Base-by-base conservation (phyloP, 768 basidiomycete species). In the Leccinum barrowsii region DNA sequence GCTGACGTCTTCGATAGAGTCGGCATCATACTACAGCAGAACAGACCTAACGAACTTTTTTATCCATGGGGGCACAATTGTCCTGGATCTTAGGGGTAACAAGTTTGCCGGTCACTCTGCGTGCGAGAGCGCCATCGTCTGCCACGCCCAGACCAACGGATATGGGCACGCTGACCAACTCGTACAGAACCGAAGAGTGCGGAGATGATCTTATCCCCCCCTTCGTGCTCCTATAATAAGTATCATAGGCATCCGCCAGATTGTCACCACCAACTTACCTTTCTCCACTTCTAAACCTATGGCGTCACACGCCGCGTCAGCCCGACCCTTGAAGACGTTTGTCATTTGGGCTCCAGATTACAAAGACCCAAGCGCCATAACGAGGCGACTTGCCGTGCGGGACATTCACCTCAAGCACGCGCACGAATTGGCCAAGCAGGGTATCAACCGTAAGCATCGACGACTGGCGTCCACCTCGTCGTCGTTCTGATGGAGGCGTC, bases 301-400 rank as follows among this genome's bases (percentile, higher is more conserved):
- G 67, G 48, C 67, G 28, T 24, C 24, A 5, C 24, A 24, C 24
- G 24, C 24, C 24, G 24, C 24, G 24, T 56, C 60, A 2, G 48
- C 48, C 8, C 51, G 60, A 56, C 13, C 40, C 5, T 50, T 62
- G 40, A 26, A 50, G 55, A 72, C 66, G 50, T 85, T 85, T 61
- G 66, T 86, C 32, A 79, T 89, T 42, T 89, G 83, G 62, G 86
- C 86, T 2, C 87, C 87, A 2, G 87, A 90, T 67, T 80, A 78
- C 60, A 77, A 80, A 10, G 83, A 85, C 30, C 75, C 78, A 46
- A 85, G 80, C 11, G 81, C 81, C 1, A 75, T 80, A 28, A 75
- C 77, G 22, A 78, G 76, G 32, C 78, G 89, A 19, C 69, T 85
- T 30, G 73, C 77, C 5, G 84, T 87, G 6, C 76, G 87, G 26